Conservation (phyloP, 768 basidiomycete genomes). For the Boletus patriciae region DNA sequence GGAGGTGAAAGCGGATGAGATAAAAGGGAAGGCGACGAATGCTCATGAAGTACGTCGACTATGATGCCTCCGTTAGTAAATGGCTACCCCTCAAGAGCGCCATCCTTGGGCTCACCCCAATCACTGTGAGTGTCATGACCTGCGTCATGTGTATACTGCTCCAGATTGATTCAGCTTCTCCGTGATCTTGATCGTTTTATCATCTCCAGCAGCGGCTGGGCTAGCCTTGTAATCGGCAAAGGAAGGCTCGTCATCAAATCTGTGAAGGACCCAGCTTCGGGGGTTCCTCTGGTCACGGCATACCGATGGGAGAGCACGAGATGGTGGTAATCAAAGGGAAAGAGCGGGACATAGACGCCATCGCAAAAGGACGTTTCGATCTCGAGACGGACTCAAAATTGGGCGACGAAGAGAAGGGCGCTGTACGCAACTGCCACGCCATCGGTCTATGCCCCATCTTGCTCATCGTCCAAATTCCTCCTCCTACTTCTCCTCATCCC, state of each 20-base stretch:
- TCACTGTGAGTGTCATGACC: constrained; percentile 22
- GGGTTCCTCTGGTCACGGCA: constrained; percentile 30
- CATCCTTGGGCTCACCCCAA: constrained; percentile 24
- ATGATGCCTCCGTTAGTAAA: not conserved
- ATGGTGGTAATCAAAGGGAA: constrained; percentile 31
- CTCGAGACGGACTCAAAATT: constrained; percentile 11
- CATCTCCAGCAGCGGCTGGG: constrained; percentile 31
- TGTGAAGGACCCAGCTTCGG: constrained; percentile 15
- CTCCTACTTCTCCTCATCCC: constrained; percentile 37
- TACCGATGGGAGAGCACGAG: constrained; percentile 17
- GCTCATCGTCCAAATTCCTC: constrained; percentile 32
- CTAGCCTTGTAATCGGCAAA: constrained; percentile 26
- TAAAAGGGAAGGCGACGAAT: constrained; percentile 11
- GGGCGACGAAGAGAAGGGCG: not conserved
- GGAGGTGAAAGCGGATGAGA: not conserved
- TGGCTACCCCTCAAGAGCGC: not conserved
- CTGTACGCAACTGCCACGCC: constrained; percentile 1
- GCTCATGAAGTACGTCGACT: constrained; percentile 9
- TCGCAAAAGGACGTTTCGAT: constrained; percentile 32
- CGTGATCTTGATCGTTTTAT: constrained; percentile 36
- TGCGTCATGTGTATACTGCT: constrained; percentile 26
- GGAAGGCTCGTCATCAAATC: constrained; percentile 20
- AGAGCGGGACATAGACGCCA: constrained; percentile 27
- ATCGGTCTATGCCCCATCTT: constrained; percentile 32
- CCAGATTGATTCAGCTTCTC: constrained; percentile 33